These are phyloP conservation scores for Tephrocybe rancida DNA, from an alignment of 768 basidiomycete genomes.

Conservation along the genomic window DNA sequence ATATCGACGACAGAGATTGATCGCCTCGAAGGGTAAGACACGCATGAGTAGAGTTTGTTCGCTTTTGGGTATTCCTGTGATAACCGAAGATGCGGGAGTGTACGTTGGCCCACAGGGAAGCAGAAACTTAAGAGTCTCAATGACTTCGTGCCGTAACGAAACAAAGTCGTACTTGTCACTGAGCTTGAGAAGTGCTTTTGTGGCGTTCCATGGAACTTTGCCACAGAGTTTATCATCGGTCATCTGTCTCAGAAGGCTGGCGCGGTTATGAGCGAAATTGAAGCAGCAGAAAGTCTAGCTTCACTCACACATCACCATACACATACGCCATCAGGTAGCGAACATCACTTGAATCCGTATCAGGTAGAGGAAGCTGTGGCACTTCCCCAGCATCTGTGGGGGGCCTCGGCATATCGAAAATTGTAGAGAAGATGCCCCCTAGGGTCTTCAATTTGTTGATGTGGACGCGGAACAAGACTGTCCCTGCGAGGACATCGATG, in stretches of 20 bases:
- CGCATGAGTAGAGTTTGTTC: conserved; percentile 13
- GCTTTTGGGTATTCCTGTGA: conserved; percentile 2
- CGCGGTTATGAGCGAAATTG: neutral
- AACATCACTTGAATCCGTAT: conserved; percentile 13
- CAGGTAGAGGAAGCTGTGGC: conserved; percentile 13
- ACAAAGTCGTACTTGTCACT: conserved; percentile 12
- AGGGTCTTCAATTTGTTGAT: conserved; percentile 10
- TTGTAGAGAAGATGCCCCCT: conserved; percentile 19
- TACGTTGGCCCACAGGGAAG: conserved; percentile 8
- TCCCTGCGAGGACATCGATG: conserved; percentile 19
- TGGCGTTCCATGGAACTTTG: conserved; percentile 10
- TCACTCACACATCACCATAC: conserved; percentile 16
- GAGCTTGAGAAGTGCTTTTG: conserved; percentile 10
- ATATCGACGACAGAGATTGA: conserved; percentile 17
- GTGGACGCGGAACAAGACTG: conserved; percentile 23
- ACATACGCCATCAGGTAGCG: conserved; percentile 14
- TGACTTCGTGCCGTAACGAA: conserved; percentile 6
- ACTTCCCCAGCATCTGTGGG: conserved; percentile 6
- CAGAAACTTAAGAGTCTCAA: conserved; percentile 12
- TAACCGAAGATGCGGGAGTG: neutral
- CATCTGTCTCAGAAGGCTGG: neutral
- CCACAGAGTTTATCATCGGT: neutral
- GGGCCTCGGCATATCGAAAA: conserved; percentile 20
- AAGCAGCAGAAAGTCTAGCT: neutral
- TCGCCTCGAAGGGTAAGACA: conserved; percentile 19